phyloP scores from a whole-genome alignment of 306 rosid genomes.

The Styphnolobium japonicum region DNA sequence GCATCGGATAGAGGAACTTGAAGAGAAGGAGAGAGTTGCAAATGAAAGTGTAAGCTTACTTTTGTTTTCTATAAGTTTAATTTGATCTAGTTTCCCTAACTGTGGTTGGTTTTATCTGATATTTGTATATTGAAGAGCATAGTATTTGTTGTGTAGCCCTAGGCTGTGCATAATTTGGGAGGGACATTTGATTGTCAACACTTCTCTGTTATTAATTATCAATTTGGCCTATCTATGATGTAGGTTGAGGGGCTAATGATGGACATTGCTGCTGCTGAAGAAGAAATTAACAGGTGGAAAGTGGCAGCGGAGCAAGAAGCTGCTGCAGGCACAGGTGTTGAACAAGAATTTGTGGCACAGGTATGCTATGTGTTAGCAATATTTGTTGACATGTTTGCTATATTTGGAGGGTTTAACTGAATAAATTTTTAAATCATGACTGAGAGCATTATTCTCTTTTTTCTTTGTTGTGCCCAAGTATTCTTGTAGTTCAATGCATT shows the following conservation, averaged over 20 bases:
- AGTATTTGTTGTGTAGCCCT: neutral
- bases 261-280: conserved; percentile 98
- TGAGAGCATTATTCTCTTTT: neutral
- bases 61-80: neutral
- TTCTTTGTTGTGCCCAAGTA: neutral
- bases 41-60: conserved; percentile 77
- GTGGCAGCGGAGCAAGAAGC: conserved; percentile 99
- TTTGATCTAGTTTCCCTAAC: neutral
- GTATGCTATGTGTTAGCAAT: conserved; percentile 40
- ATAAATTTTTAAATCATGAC: neutral
- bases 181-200: conserved; percentile 13
- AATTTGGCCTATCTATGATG: conserved; percentile 24
- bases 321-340: conserved; percentile 92
- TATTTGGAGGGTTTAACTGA: neutral
- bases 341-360: conserved; percentile 85
- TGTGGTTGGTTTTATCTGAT: neutral
- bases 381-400: neutral
- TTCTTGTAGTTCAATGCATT: neutral
- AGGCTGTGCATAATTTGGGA: neutral
- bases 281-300: conserved; percentile 97
- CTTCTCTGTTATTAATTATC: conserved; percentile 5
- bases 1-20: conserved; percentile 77
- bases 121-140: neutral
- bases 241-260: conserved; percentile 97
- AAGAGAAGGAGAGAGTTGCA: conserved; percentile 89